Evolutionary conservation across 805 yeast genomes (phyloP).

Genomic region (Hanseniaspora occidentalis): DNA sequence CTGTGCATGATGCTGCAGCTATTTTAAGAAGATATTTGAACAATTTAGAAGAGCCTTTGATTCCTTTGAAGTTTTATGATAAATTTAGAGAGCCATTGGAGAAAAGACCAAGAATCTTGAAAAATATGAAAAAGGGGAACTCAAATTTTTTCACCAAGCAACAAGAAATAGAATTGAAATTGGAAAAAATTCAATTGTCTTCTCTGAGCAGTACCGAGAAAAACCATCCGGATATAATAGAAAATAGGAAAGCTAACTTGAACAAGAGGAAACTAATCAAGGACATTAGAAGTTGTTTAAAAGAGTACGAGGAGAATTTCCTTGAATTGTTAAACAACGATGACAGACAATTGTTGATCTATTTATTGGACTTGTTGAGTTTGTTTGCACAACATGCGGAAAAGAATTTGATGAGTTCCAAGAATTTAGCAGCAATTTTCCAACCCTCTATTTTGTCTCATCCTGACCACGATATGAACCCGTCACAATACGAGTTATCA

Average conservation of each 20-base stretch:
- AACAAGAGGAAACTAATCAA: conserved; percentile 46
- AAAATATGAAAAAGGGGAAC: conserved; percentile 36
- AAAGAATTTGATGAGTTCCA: conserved; percentile 80
- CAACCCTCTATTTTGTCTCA: conserved; percentile 94
- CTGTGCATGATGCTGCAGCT: conserved; percentile 95
- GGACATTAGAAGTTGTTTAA: conserved; percentile 57
- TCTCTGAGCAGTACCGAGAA: conserved; percentile 12
- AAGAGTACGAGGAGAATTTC: conserved; percentile 58
- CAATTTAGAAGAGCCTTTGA: conserved; percentile 82
- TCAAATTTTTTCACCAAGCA: conserved; percentile 5
- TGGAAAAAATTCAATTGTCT: conserved; percentile 8
- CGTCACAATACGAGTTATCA: conserved; percentile 80
- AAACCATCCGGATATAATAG: conserved; percentile 23
- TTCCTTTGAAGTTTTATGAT: conserved; percentile 68
- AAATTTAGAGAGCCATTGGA: conserved; percentile 66
- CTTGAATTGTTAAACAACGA: conserved; percentile 53
- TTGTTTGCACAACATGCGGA: conserved; percentile 70
- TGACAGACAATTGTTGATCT: conserved; percentile 71
- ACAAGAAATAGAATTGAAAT: conserved; percentile 4
- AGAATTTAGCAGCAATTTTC: conserved; percentile 88
- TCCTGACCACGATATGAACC: conserved; percentile 84
- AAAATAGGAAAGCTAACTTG: conserved; percentile 27
- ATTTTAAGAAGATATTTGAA: conserved; percentile 75
- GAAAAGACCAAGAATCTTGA: conserved; percentile 47
- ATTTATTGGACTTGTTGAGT: conserved; percentile 74